Evolutionary conservation across 176 grass and related monocot genomes (phyloP), one percentile per base, ranked within the genome.

Genomic region (Eragrostis curvula): DNA sequence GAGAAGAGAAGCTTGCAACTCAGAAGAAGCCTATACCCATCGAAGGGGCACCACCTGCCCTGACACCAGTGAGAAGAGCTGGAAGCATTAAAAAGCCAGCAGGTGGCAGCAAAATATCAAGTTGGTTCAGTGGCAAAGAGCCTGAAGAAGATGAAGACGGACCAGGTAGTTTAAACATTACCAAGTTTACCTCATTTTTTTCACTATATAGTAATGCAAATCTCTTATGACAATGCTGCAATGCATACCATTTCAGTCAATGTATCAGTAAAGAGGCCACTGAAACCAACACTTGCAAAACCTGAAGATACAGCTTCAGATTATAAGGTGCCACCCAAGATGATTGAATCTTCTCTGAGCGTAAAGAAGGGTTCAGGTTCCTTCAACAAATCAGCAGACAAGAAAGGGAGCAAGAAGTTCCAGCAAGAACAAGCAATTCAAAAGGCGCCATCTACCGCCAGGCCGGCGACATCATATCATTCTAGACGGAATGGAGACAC

Each of bases 111-210:
- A 93, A 89, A 79, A 73, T 93, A 36, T 80, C 89, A 46, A 95
- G 87, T 71, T 93, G 93, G 96, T 73, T 93, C 17, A 90, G 86
- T 71, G 78, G 70, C 61, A 89, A 89, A 75, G 88, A 89, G 76
- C 53, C 55, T 62, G 83, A 83, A 87, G 80, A 89, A 59, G 86
- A 87, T 28, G 72, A 86, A 6, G 88, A 92, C 3, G 55, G 63
- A 70, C 75, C 86, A 89, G 92, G 95, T 95, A 86, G 2, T 23
- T 10, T 72, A 67, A 51, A 75, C 43, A 71, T 41, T 17, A 17
- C 47, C 49, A 52, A n/a, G 41, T 46, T 41, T 18, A n/a, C 8
- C 36, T 18, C 18, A 77, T 71, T 77, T 12, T 53, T 56, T 12
- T 47, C 23, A 66, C 1, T 11, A 58, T 3, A 40, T 18, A n/a